Evolutionary conservation across 2,329 filamentous ascomycete species (phyloP), one percentile per base, ranked within the genome.

Genomic region (Ascochyta viciae-villosae): DNA sequence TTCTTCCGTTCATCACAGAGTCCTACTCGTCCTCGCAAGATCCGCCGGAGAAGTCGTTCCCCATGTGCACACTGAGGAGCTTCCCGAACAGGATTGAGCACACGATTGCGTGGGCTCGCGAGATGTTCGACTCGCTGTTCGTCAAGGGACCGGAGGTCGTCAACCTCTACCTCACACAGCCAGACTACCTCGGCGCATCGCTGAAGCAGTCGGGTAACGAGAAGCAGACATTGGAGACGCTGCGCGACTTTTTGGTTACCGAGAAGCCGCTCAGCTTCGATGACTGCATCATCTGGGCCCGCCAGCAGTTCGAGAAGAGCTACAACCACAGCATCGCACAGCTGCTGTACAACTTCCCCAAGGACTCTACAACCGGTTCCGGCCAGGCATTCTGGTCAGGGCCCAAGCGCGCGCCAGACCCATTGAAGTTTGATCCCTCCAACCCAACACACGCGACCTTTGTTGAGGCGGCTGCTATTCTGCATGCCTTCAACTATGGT

Each of bases 1-100:
- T 99, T 44, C 84, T 99, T 54, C 96, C 95, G 10, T 85, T 87
- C 66, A 80, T 97, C 61, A 98, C 95, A 0, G 96, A 99, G 77
- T 98, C 95, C 1, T 99, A 99, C 81, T 97, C 95, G 0, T 92
- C 89, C 70, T 98, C 95, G 19, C 94, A 97, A 75, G 96, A 99
- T 75, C 95, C 95, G 1, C 95, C 95, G 0, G 96, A 99, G 83
- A 92, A 97, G 80, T 96, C 95, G 1, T 98, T 99, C 84, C 95
- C 95, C 0, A 98, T 98, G 93, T 99, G 95, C 77, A 98, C 95
- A 5, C 84, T 99, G 60, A 87, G 91, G 72, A 97, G 93, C 77
- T 99, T 99, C 83, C 95, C 95, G 56, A 99, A 99, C 83, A 89
- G 89, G 70, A 99, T 99, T 69, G 93, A 99, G 79, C 95, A 99